Percentiles rank a stretch among this genome's conserved stretches.
Evolutionary conservation across 2,329 filamentous ascomycete species (phyloP).

Genomic region (Colletotrichum godetiae): DNA sequence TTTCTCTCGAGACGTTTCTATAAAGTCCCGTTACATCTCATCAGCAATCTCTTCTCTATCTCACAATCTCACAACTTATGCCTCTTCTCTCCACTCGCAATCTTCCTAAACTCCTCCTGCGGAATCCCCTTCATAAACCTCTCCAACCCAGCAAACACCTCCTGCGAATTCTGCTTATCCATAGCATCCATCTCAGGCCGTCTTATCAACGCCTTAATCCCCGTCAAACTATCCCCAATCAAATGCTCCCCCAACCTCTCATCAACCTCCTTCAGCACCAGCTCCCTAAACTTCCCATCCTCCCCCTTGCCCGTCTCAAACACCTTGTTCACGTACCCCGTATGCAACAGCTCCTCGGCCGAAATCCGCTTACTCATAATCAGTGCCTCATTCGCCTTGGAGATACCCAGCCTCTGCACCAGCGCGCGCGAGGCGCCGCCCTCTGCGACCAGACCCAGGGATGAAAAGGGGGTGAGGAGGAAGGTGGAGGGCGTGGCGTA

Average conservation of each 20-base stretch:
- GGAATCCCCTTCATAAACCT: conserved; percentile 84
- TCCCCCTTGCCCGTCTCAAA: conserved; percentile 70
- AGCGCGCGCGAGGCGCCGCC: conserved; percentile 84
- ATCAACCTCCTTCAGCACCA: conserved; percentile 84
- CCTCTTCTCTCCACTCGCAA: conserved; percentile 89
- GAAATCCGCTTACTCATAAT: conserved; percentile 87
- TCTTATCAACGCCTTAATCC: conserved; percentile 87
- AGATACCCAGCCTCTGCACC: conserved; percentile 81
- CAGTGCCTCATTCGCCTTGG: conserved; percentile 90
- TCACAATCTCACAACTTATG: conserved; percentile 79
- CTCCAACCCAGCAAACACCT: conserved; percentile 88
- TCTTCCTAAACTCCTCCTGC: conserved; percentile 87
- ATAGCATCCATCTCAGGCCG: conserved; percentile 77
- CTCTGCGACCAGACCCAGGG: conserved; percentile 89
- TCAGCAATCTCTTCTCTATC: neutral
- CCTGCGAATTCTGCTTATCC: conserved; percentile 81
- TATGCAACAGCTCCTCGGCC: conserved; percentile 77
- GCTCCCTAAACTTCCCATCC: conserved; percentile 73
- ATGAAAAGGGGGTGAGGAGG: conserved; percentile 91
- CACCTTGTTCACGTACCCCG: conserved; percentile 89
- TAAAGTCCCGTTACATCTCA: too few relatives aligned
- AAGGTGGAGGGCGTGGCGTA: conserved; percentile 86
- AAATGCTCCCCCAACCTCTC: conserved; percentile 84
- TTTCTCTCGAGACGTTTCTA: neutral
- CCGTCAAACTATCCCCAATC: conserved; percentile 80